Evolutionary conservation across 2,329 filamentous ascomycete genomes (phyloP), one percentile per base, ranked within the genome.

Genomic region (Aspergillus ochraceoroseus): DNA sequence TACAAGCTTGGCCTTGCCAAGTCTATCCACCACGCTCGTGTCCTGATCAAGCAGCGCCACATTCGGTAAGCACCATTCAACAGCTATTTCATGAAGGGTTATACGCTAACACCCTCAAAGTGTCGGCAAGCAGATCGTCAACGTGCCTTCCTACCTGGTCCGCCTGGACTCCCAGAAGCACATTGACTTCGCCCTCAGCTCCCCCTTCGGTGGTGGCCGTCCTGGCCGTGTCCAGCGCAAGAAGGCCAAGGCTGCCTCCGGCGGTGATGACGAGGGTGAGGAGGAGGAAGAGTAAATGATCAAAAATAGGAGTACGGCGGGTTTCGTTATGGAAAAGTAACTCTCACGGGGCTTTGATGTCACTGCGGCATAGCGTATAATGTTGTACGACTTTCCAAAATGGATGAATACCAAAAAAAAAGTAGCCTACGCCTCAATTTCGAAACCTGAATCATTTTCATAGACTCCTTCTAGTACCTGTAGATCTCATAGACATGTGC

Each of bases 151-250:
- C 41, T 98, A 95, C 85, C 85, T 98, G 70, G 92, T 98, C 73
- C 92, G 92, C 76, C 87, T 98, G 67, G 92, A 98, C 80, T 95
- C 89, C 65, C 92, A 98, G 84, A 98, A 98, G 87, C 92, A 98
- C 85, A 96, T 98, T 66, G 92, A 98, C 80, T 96, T 98, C 72
- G 80, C 92, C 53, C 82, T 98, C 57, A 94, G 84, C 75, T 96
- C 90, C 69, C 90, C 92, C 70, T 95, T 95, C 66, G 92, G 92
- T 74, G 89, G 89, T 70, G 92, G 92, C 69, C 89, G 92, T 64
- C 87, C 88, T 64, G 92, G 92, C 62, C 92, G 92, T 82, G 90
- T 95, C 68, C 83, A 87, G 74, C 94, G 92, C 82, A 98, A 96
- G 92, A 98, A 96, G 89, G 87, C 89, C 72, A 90, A 87, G 79